Evolutionary conservation across 1,284 basidiomycete genomes (phyloP).

Genomic region (Trichosporon sp.): DNA sequence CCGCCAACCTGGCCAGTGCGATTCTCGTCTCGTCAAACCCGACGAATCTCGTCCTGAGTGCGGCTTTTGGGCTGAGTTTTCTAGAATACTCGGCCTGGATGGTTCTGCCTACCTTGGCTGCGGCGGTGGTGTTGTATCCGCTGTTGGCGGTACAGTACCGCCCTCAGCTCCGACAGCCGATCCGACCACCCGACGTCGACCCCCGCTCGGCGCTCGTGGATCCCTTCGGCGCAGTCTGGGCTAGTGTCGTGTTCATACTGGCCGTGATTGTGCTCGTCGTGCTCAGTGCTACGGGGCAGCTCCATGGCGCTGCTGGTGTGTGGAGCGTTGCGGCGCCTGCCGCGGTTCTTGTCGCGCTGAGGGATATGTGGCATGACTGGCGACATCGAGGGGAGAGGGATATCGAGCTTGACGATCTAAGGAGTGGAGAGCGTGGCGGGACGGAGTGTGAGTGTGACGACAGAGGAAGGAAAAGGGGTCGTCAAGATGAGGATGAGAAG

Average conservation of each 20-base stretch:
- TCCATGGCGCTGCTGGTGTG: constrained; percentile 62
- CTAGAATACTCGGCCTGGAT: constrained; percentile 47
- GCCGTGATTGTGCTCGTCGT: constrained; percentile 58
- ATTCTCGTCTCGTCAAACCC: constrained; percentile 51
- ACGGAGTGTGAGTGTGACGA: background rate
- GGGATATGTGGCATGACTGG: constrained; percentile 61
- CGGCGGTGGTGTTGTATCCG: constrained; percentile 42
- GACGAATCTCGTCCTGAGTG: constrained; percentile 52
- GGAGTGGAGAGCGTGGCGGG: background rate
- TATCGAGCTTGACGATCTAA: background rate
- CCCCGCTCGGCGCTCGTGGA: constrained; percentile 53
- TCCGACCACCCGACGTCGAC: constrained; percentile 43
- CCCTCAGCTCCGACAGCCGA: background rate
- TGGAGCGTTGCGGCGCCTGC: constrained; percentile 76
- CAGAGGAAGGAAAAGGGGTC: background rate
- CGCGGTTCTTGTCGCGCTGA: constrained; percentile 63
- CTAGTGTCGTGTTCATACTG: constrained; percentile 50
- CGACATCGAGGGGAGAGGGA: background rate
- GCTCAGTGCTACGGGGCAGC: constrained; percentile 53
- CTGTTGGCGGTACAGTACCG: constrained; percentile 24
- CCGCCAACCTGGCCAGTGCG: constrained; percentile 66
- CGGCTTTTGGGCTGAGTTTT: constrained; percentile 47
- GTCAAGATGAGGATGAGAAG: background rate
- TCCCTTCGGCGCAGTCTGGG: constrained; percentile 53
- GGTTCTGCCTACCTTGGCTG: constrained; percentile 44